Evolutionary conservation across 2,329 filamentous ascomycete genomes (phyloP).

Genomic region (Aspergillus ochraceoroseus): DNA sequence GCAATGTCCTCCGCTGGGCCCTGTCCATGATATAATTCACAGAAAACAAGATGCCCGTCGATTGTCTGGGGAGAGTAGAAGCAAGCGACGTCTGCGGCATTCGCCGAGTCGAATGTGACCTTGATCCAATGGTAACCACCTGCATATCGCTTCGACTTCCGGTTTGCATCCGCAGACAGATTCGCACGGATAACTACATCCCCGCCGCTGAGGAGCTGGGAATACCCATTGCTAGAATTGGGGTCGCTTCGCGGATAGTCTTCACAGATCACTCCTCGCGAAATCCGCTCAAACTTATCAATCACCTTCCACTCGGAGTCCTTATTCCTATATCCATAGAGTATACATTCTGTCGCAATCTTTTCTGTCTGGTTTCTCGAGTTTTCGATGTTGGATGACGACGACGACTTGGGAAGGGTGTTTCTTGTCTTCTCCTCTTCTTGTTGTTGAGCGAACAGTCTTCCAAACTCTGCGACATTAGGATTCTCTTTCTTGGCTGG

Average conservation of each 20-base stretch:
- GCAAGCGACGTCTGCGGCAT: constrained; percentile 65
- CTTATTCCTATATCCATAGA: constrained; percentile 75
- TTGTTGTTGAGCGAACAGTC: constrained; percentile 44
- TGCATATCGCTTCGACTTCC: constrained; percentile 73
- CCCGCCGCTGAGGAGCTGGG: constrained; percentile 66
- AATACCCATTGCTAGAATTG: constrained; percentile 63
- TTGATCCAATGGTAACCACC: constrained; percentile 92
- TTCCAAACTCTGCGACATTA: constrained; percentile 46
- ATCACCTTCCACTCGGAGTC: constrained; percentile 74
- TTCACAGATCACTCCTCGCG: constrained; percentile 75
- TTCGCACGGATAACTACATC: constrained; percentile 64
- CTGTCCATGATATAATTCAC: constrained; percentile 63
- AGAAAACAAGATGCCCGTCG: constrained; percentile 64
- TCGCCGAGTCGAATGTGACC: constrained; percentile 69
- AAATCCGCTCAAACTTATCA: constrained; percentile 80
- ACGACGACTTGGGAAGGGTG: constrained; percentile 38
- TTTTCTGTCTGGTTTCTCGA: constrained; percentile 41
- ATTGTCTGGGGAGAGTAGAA: constrained; percentile 68
- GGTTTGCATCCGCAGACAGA: constrained; percentile 66
- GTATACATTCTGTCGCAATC: constrained; percentile 70
- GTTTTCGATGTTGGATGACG: constrained; percentile 40
- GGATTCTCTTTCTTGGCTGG: constrained; percentile 55
- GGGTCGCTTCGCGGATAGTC: constrained; percentile 88
- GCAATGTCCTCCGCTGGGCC: constrained; percentile 61
- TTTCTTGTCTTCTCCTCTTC: constrained; percentile 39